Base-by-base conservation (phyloP, 768 basidiomycete genomes). In the Hydnum rufescens region DNA sequence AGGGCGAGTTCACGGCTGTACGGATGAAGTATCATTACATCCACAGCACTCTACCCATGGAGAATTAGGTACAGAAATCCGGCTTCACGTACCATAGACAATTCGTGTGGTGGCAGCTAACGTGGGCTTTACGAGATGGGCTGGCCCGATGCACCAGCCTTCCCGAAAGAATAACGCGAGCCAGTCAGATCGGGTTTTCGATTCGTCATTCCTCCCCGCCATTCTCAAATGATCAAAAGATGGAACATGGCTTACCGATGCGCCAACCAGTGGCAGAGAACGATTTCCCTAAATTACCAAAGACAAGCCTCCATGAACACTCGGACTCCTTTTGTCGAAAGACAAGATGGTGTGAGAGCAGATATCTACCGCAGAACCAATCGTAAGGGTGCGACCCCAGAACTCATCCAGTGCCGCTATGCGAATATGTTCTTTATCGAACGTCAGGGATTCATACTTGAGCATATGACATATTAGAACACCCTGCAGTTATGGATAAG, bases 201-300 rank as follows among this genome's bases (percentile, higher is more conserved):
- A n/a, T n/a, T n/a, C n/a, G n/a, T n/a, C n/a, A n/a, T n/a, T n/a
- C n/a, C n/a, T n/a, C n/a, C n/a, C n/a, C n/a, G n/a, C n/a, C n/a
- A n/a, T n/a, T n/a, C n/a, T n/a, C n/a, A n/a, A n/a, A 19, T 19
- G 34, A 39, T 39, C 34, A 39, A 39, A 39, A 8, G 19, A 39
- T 39, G 8, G 34, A 8, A 39, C 34, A 39, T 39, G 34, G 34
- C 34, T 19, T 39, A 39, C 34, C 93, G 49, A 97, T 76, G 53
- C 93, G 81, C 90, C 90, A 97, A 25, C 93, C 93, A 2, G 93
- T 99, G 3, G 87, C 86, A 13, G 92, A 85, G 65, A 99, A 99
- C 34, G 34, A 39, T 39, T 39, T 3, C 88, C 78, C 71, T 95
- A n/a, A n/a, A n/a, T 89, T 92, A 65, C 16, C 4, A 23, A 1